These are phyloP conservation scores for Entonaema liquescens DNA, from an alignment of 495 filamentous ascomycete genomes.

Conservation along the genomic window DNA sequence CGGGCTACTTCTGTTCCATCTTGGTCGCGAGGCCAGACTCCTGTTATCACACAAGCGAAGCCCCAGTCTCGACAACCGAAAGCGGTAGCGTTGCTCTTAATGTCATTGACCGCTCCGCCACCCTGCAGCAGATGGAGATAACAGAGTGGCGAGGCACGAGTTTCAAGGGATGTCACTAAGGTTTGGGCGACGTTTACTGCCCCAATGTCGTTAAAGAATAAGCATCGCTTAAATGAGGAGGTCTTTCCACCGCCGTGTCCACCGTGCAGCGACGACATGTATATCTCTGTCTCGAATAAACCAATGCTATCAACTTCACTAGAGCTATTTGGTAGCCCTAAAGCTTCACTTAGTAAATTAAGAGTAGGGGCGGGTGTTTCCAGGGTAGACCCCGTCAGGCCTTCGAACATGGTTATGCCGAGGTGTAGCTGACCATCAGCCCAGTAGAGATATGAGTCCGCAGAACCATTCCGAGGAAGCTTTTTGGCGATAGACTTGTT, in stretches of 20 bases:
- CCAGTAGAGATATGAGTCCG: constrained; percentile 67
- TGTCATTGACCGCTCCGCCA: constrained; percentile 61
- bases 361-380: constrained; percentile 25
- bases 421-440: constrained; percentile 58
- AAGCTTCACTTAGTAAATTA: constrained; percentile 36
- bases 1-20: constrained; percentile 58
- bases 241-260: constrained; percentile 67
- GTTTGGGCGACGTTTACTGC: constrained; percentile 46
- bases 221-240: constrained; percentile 70
- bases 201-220: constrained; percentile 66
- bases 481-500: constrained; percentile 53
- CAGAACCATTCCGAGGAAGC: constrained; percentile 58
- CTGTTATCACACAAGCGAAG: constrained; percentile 71
- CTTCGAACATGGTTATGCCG: constrained; percentile 64
- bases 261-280: constrained; percentile 68
- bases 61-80: constrained; percentile 73
- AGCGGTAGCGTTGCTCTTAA: constrained; percentile 60
- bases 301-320: constrained; percentile 58
- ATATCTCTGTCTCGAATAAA: constrained; percentile 69
- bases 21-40: constrained; percentile 66
- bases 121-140: constrained; percentile 73
- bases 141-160: constrained; percentile 63
- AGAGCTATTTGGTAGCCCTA: constrained; percentile 50
- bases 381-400: constrained; percentile 41
- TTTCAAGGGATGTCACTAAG: constrained; percentile 58